Evolutionary conservation across 306 rosid genomes (phyloP), one percentile per base, ranked within the genome.

Genomic region (Canavalia gladiata): DNA sequence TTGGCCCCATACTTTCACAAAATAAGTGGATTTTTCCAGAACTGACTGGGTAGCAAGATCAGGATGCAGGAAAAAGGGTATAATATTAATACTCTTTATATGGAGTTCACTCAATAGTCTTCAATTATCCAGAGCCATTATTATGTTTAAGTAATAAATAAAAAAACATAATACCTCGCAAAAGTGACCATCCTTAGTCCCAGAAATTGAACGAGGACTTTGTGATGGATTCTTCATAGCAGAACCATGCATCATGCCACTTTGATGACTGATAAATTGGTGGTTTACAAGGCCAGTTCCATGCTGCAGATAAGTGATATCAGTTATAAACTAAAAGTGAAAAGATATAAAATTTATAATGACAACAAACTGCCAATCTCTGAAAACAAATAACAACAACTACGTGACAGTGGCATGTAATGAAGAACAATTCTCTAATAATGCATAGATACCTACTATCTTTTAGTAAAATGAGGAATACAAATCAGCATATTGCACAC

Each of bases 91-190:
- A 68, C 35, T 68, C 34, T 52, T 58, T 54, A 72, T 29, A 56
- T 13, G 43, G 3, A 33, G 2, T 68, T 75, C 47, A 56, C 72
- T 71, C 10, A 37, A 57, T 18, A 67, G 67, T 76, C 75, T 67
- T 62, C 63, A 39, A 77, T 39, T 42, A 49, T 65, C 54, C 50
- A 29, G 62, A 47, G 65, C 59, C 71, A 56, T 45, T 28, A 66
- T 68, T 33, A 75, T 25, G 45, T 58, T 52, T 41, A 76, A 56
- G 31, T 30, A 45, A 55, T 13, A 33, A 59, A 55, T 25, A 8
- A 76, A 68, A 11, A 56, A 82, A 87, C 68, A 80, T 68, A 57
- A 60, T 87, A 94, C 98, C 97, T 92, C 91, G 83, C 89, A 85
- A 56, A 86, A 80, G 76, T 87, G 83, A 62, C 97, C 91, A 75